Evolutionary conservation across 169 alveolate species (phyloP).

Genomic region (Plasmodium vinckei): DNA sequence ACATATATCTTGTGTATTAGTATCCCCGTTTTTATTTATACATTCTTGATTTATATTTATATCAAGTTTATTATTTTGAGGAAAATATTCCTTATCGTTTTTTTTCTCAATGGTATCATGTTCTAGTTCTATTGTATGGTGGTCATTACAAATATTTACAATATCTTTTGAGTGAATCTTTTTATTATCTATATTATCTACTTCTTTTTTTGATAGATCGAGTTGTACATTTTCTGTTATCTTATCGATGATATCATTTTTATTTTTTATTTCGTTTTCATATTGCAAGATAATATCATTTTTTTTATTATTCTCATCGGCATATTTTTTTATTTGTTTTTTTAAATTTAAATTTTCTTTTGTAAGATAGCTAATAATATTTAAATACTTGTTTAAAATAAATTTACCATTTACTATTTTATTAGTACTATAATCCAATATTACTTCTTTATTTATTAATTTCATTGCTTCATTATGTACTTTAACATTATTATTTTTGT

Average conservation of each 20-base stretch:
- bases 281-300: slow-evolving; percentile 31
- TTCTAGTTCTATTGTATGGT: neutral
- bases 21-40: neutral
- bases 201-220: slow-evolving; percentile 9
- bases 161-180: neutral
- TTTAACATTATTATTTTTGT: slow-evolving; percentile 11
- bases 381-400: slow-evolving; percentile 60
- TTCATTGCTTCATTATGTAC: slow-evolving; percentile 50
- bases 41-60: neutral
- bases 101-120: neutral
- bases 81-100: neutral
- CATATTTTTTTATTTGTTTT: slow-evolving; percentile 36
- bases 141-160: neutral
- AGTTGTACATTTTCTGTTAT: neutral
- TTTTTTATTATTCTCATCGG: slow-evolving; percentile 17
- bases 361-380: slow-evolving; percentile 36
- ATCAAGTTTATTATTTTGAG: neutral
- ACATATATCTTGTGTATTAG: neutral
- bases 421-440: slow-evolving; percentile 61
- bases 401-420: slow-evolving; percentile 47
- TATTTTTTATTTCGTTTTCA: slow-evolving; percentile 64
- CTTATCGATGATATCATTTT: slow-evolving; percentile 49
- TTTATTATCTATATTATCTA: neutral
- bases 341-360: slow-evolving; percentile 72
- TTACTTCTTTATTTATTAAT: slow-evolving; percentile 60